Evolutionary conservation across 345 rosid genomes (phyloP), one percentile per base, ranked within the genome.

Genomic region (Eucalyptus lansdowneana): DNA sequence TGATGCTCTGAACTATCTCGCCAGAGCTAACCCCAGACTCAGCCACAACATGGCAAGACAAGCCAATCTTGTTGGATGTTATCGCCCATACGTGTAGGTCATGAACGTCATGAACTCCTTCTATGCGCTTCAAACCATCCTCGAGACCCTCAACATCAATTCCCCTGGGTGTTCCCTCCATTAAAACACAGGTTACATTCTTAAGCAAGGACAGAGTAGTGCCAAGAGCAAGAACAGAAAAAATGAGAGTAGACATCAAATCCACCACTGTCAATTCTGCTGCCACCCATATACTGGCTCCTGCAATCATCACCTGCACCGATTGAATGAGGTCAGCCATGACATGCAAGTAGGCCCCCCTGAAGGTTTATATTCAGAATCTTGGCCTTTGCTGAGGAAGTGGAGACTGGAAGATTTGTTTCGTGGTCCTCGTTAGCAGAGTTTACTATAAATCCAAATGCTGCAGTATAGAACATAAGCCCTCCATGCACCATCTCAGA

Each of bases 21-120:
- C 87, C 54, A 67, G 93, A 88, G 92, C 90, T 93, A 65, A 89
- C 94, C 85, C 91, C 97, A 7, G 96, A 89, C 65, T 96, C 94
- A 4, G 95, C 91, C 56, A 92, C 86, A 53, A 95, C 92, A 94
- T 95, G 98, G 92, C 99, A 96, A 29, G 96, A 94, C 90, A 97
- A 67, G 6, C 94, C 95, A 47, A 89, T 81, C 93, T 95, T 95
- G 89, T 97, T 96, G 8, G 88, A 88, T 25, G 99, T 97, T 40
- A 96, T 92, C 25, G 96, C 94, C 99, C 99, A 95, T 14, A 97
- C 93, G 89, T 95, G 99, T 47, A 97, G 94, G 90, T 95, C 99
- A 89, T 94, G 95, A 89, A 97, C 87, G 53, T 89, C 87, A 40
- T 88, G 89, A 88, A 96, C 97, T 69, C 98, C 98, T 19, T 90